Base-by-base conservation (phyloP, 1,139 yeast genomes). In the Candida tetrigidarum region DNA sequence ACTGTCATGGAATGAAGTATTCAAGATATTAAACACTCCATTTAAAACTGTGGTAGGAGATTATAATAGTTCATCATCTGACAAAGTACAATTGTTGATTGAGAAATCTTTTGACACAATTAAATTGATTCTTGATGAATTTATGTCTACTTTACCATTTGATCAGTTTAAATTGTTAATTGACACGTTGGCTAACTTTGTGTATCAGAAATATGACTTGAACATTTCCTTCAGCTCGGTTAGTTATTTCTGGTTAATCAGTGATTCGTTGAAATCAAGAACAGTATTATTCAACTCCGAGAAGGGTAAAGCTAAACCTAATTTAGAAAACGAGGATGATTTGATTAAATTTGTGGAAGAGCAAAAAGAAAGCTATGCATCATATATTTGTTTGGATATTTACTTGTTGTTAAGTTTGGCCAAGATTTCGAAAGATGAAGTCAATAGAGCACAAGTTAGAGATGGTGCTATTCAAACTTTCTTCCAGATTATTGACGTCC, bases 201-300 rank as follows among this genome's bases (percentile, higher is more conserved):
- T 90, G 37, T 66, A 74, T 10, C 98, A 93, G 57, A 66, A 64
- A 2, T 74, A 70, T 50, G 96, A 91, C 54, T 66, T 92, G 54
- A 93, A 93, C 59, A 87, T 90, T 28, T 88, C 97, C 0, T 91
- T 92, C 60, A 88, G 96, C 43, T 84, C 97, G 0, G 87, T 91
- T 7, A 88, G 97, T 56, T 88, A 90, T 55, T 92, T 90, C 58
- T 93, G 98, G 98, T 64, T 86, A 27, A 80, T 92, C 7, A 86
- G 96, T 53, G 98, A 92, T 59, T 81, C 85, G 45, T 67, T 88
- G 39, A 81, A 67, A 45, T 58, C 64, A 10, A 59, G 64, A 43
- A 58, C 64, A 28, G 27, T 43, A 4, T 34, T 43, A 77, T 46
- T 48, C 47, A 60, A 62, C 6, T 51, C 57, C 9, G 45, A 44